Evolutionary conservation across 2,329 filamentous ascomycete species (phyloP), one percentile per base, ranked within the genome.

Genomic region (Beauveria sp.): DNA sequence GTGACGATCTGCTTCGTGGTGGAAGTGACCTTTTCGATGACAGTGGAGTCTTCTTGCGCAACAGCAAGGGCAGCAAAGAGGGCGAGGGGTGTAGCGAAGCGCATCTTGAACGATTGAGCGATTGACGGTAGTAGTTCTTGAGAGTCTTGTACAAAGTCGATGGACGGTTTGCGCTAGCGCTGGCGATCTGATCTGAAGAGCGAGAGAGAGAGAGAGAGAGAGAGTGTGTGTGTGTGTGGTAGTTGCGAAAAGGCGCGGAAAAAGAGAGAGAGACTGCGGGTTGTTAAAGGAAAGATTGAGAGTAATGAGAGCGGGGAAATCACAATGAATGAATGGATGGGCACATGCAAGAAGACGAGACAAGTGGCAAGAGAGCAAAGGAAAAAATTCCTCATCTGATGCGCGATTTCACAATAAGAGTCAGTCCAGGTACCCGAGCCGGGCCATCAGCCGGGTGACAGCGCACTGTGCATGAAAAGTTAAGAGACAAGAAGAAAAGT

Each of bases 1-100:
- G 79, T 82, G 65, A 77, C 62, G 56, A 75, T 76, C 66, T 69
- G 71, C 60, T 77, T 79, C 59, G 72, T 72, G 62, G 79, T 82
- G 18, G 76, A 75, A 61, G 79, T 82, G 62, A 74, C 58, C 12
- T 73, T 75, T 62, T 74, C 75, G 64, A 74, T 79, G 63, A 66
- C 71, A 56, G 65, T 63, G 46, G 71, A 65, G 52, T 73, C 73
- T 60, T 73, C 73, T 60, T 73, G 53, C 53, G 76, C 72, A 61
- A 75, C 74, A 70, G 73, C 72, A 63, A 71, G 67, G 66, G 74
- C 74, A 67, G 77, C 76, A 66, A 80, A 65, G 66, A 78, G 65
- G 64, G 74, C 67, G 68, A 78, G 64, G 70, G 80, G 66, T 69
- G 69, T 71, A 65, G 77, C 72, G 74, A 78, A 75, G 68, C 75